phyloP scores from a whole-genome alignment of 1,284 basidiomycete genomes.

The Papiliotrema nemorosa region DNA sequence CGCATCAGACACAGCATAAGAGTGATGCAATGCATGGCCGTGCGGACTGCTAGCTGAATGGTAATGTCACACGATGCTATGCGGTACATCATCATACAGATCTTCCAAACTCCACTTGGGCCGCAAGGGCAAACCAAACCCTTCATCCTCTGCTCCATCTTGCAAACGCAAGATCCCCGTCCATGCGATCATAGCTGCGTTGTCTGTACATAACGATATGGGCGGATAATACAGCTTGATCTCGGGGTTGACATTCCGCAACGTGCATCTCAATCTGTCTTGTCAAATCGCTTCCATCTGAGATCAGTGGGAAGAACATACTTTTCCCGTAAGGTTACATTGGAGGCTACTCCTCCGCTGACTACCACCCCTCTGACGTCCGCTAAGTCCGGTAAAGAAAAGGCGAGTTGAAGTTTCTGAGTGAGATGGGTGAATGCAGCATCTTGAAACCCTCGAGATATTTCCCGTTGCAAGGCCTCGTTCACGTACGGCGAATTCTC shows the following conservation, averaged over 20 bases:
- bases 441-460: constrained; percentile 70
- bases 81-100: constrained; percentile 54
- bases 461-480: constrained; percentile 26
- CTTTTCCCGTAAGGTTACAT: constrained; percentile 64
- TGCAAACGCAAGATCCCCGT: constrained; percentile 76
- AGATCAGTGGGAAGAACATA: constrained; percentile 40
- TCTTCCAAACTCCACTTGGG: constrained; percentile 50
- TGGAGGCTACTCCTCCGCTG: constrained; percentile 88
- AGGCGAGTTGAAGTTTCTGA: constrained; percentile 64
- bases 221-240: constrained; percentile 61
- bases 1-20: no score
- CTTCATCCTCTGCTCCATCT: constrained; percentile 57
- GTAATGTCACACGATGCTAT: background rate
- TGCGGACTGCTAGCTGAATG: no score
- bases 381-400: constrained; percentile 38
- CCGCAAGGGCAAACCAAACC: constrained; percentile 40
- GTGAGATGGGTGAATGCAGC: constrained; percentile 69
- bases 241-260: background rate
- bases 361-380: constrained; percentile 65
- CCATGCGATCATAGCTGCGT: constrained; percentile 93
- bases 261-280: background rate
- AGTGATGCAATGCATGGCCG: no score
- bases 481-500: constrained; percentile 1
- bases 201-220: constrained; percentile 77
- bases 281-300: background rate